Base-by-base conservation (phyloP, 2,329 filamentous ascomycete genomes). In the Aspergillus felis region DNA sequence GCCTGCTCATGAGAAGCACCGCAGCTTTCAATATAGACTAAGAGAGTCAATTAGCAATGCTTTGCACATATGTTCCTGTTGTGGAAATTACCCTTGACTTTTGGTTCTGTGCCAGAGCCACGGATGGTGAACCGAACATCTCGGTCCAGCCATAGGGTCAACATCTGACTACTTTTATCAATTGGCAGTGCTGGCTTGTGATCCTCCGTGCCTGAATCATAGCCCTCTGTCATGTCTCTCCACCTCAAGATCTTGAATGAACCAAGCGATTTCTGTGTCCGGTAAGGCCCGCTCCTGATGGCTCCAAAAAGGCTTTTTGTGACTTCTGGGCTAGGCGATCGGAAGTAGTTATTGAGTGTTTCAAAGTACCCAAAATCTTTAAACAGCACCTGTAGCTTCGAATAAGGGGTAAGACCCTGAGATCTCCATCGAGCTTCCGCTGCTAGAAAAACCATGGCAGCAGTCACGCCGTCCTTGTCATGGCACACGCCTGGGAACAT, bases 401-500 rank as follows among this genome's bases (percentile, higher is more conserved):
- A 70, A 61, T 78, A 83, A 0, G 84, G 83, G 0, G 82, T 85
- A n/a, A 85, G 68, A 3, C 80, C 80, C 61, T 84, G 74, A 2
- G 69, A 67, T 22, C 69, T 73, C 67, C 84, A 87, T 55, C 78
- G 71, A 20, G 78, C 77, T 56, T 79, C 77, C 1, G 83, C 83
- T 12, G 79, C 78, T 4, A 87, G 71, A 67, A 87, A 87, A 17
- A 86, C 76, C 10, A 81, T 78, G 3, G 84, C 82, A 1, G 84
- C 84, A 5, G 82, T 79, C 56, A 88, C 81, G 3, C 84, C 85
- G 67, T 88, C 85, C 65, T 88, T 88, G 70, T 88, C 85, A 62
- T 84, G 81, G 42, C 84, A 84, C 1, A 87, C 81, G 7, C 78
- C 72, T 0, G 84, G 79, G 55, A 87, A 85, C 85, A 87, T 87